phyloP scores from a whole-genome alignment of 768 basidiomycete species.

The Artomyces pyxidatus region DNA sequence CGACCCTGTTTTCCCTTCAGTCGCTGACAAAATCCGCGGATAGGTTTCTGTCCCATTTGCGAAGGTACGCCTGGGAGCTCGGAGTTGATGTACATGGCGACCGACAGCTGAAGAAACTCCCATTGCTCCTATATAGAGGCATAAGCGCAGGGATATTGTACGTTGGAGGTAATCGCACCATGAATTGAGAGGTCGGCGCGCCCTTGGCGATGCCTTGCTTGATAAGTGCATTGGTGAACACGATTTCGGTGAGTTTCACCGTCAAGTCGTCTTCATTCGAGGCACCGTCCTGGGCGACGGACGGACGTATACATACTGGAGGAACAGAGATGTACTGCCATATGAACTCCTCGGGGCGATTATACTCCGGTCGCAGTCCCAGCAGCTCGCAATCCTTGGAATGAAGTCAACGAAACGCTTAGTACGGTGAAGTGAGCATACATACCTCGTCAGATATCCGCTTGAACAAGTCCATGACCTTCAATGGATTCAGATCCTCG shows the following conservation, averaged over 20 bases:
- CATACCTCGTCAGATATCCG: slow-evolving; percentile 84
- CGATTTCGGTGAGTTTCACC: slow-evolving; percentile 94
- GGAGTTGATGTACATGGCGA: slow-evolving; percentile 98
- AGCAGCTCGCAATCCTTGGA: slow-evolving; percentile 88
- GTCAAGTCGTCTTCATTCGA: slow-evolving; percentile 99
- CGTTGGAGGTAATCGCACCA: slow-evolving; percentile 39
- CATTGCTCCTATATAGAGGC: slow-evolving; percentile 75
- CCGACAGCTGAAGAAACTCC: slow-evolving; percentile 92
- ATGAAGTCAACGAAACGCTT: neutral
- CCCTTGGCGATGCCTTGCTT: slow-evolving; percentile 86
- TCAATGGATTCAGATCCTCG: slow-evolving; percentile 92
- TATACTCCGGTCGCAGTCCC: slow-evolving; percentile 80
- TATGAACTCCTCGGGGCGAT: slow-evolving; percentile 93
- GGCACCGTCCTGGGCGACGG: slow-evolving; percentile 94
- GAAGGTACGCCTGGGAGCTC: slow-evolving; percentile 90
- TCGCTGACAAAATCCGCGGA: slow-evolving; percentile 95
- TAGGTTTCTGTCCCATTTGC: slow-evolving; percentile 85
- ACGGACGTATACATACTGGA: slow-evolving; percentile 94
- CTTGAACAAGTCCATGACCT: slow-evolving; percentile 87
- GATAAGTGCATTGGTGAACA: slow-evolving; percentile 88
- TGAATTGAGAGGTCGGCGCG: slow-evolving; percentile 79
- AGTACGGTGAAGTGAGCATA: neutral
- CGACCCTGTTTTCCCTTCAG: slow-evolving; percentile 99
- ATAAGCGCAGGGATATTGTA: slow-evolving; percentile 4
- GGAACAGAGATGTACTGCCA: slow-evolving; percentile 99